Evolutionary conservation across 305 asterid species (phyloP).

Genomic region (Plantago rigida): DNA sequence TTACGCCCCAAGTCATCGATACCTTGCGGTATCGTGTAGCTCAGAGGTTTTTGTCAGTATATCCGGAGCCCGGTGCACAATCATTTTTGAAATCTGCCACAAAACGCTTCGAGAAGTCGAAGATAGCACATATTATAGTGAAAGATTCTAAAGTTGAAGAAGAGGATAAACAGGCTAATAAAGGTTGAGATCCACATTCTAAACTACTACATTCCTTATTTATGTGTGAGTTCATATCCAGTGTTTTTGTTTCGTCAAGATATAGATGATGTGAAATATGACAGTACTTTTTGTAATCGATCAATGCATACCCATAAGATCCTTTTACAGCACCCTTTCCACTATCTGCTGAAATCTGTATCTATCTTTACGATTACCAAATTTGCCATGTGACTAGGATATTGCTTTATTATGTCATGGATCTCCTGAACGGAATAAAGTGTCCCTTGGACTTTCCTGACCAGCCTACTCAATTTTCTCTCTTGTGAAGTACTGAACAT

Average conservation of each 20-base stretch:
- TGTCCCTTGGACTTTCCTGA: too few species aligned
- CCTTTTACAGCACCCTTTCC: not conserved
- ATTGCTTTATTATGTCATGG: not conserved
- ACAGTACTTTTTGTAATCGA: not conserved
- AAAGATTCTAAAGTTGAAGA: constrained; percentile 43
- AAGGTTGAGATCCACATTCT: constrained; percentile 34
- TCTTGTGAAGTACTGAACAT: not conserved
- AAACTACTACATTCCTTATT: constrained; percentile 10
- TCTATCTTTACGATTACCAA: not conserved
- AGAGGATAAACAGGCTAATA: constrained; percentile 36
- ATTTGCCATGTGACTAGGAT: not conserved
- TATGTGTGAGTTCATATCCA: not conserved
- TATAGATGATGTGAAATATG: constrained; percentile 3
- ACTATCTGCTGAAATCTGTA: not conserved
- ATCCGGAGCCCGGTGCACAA: constrained; percentile 62
- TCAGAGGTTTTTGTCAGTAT: constrained; percentile 66
- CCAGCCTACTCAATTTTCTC: not conserved
- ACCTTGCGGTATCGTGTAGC: constrained; percentile 63
- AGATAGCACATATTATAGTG: constrained; percentile 34
- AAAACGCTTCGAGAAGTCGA: constrained; percentile 59
- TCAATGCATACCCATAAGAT: not conserved
- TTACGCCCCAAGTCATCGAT: constrained; percentile 46
- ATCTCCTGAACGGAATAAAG: too few species aligned
- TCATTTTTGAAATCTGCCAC: constrained; percentile 47
- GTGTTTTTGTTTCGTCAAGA: constrained; percentile 1